Percentiles rank a stretch among this genome's conserved stretches.
phyloP scores from a whole-genome alignment of 306 rosid genomes.

The Geum urbanum region DNA sequence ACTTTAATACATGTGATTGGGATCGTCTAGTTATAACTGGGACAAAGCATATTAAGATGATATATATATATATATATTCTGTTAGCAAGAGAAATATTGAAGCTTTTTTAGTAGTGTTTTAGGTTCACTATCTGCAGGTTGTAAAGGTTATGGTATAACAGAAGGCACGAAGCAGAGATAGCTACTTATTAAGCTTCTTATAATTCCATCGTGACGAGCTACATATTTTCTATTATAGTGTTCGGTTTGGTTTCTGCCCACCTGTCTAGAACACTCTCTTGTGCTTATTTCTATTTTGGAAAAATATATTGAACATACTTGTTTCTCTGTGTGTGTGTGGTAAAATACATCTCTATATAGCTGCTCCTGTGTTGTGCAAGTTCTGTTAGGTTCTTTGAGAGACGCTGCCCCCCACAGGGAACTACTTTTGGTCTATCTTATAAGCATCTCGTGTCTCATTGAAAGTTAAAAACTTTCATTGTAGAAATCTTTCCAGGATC shows the following conservation, averaged over 20 bases:
- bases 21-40: not conserved
- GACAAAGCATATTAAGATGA: not conserved
- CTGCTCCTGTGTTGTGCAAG: not conserved
- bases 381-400: not conserved
- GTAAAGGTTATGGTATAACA: not conserved
- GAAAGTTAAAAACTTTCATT: conserved; percentile 29
- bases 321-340: not conserved
- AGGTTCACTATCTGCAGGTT: not conserved
- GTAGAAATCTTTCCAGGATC: conserved; percentile 95
- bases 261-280: not conserved
- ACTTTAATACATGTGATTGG: not conserved
- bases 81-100: not conserved
- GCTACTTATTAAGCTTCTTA: not conserved
- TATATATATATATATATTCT: not conserved
- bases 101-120: not conserved
- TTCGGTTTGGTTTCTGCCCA: not conserved
- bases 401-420: not conserved
- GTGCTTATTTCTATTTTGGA: not conserved
- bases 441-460: conserved; percentile 17
- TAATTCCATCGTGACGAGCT: not conserved
- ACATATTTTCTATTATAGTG: not conserved
- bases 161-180: not conserved
- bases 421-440: conserved; percentile 15
- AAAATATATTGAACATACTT: not conserved
- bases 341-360: not conserved